Percentiles rank a stretch among this genome's conserved stretches.
Evolutionary conservation across 1,139 yeast genomes (phyloP).

Genomic region (Diutina rugosa): DNA sequence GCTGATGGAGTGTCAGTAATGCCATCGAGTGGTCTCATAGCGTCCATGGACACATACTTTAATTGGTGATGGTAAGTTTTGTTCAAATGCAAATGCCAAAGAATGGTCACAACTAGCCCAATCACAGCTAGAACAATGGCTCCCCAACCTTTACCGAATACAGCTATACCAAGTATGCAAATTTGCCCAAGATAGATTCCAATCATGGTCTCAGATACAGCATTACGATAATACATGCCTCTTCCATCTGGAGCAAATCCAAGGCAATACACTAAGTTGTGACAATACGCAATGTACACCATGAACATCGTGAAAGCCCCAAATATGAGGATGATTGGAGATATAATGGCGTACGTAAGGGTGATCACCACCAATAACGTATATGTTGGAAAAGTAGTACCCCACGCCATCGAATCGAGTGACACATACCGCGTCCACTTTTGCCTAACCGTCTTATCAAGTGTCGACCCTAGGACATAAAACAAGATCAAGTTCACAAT

Average conservation of each 20-base stretch:
- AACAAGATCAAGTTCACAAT: constrained; percentile 59
- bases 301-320: constrained; percentile 56
- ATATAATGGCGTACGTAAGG: constrained; percentile 57
- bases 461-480: constrained; percentile 50
- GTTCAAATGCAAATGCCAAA: constrained; percentile 49
- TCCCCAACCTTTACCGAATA: constrained; percentile 92
- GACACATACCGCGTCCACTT: constrained; percentile 63
- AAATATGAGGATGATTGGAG: constrained; percentile 46
- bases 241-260: constrained; percentile 54
- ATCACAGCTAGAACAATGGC: constrained; percentile 70
- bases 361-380: constrained; percentile 74
- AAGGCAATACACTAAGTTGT: constrained; percentile 66
- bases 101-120: constrained; percentile 48
- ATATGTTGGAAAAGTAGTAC: constrained; percentile 77
- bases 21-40: constrained; percentile 64
- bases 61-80: constrained; percentile 55
- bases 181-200: constrained; percentile 83
- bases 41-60: constrained; percentile 47
- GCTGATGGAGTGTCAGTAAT: constrained; percentile 44
- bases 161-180: constrained; percentile 75
- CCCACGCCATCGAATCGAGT: constrained; percentile 65
- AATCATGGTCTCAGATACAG: constrained; percentile 75
- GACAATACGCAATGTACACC: constrained; percentile 65
- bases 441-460: constrained; percentile 80
- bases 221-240: constrained; percentile 81